Base-by-base conservation (phyloP, 208 protist genomes). In the Trypanosoma rangeli region DNA sequence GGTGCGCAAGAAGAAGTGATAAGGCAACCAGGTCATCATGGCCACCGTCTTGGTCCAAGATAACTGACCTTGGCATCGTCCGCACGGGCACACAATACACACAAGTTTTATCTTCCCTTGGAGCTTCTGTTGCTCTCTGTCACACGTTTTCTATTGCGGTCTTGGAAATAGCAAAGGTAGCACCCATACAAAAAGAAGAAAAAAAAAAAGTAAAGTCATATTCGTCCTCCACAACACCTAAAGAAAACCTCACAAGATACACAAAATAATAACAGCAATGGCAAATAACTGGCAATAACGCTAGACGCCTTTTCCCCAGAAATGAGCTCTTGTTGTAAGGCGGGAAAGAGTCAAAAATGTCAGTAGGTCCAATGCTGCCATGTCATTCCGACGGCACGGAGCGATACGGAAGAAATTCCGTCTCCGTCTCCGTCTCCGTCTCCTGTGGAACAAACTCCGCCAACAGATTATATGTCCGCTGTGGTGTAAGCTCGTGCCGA, bases 11-110 rank as follows among this genome's bases (percentile, higher is more conserved):
- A 16, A 94, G 74, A 48, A 94, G 68, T 12, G 86, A 82, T 13
- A 97, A 70, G 8, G 89, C 87, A 7, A 94, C 84, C 33, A 97
- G 35, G 73, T 97, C 92, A 66, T 97, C 92, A 65, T 92, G 80
- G 5, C 87, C 86, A 18, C 92, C 89, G 52, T 97, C 92, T 68
- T 97, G 92, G 66, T 97, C 92, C 0, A 96, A 72, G 67, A 96
- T 89, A 29, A 96, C 91, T 0, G 60, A 74, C 46, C 85, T 93
- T 1, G 75, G 76, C 72, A 77, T 70, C 35, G 0, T 64, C 31
- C 50, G 12, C 22, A 10, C 24, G 18, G n/a, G 29, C 20, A 7
- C n/a, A 13, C 33, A 58, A 7, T 68, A 53, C 22, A 12, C 16
- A 53, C 49, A 53, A 26, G 7, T 24, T 24, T 53, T 53, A 0